Conservation (phyloP, 2,329 filamentous ascomycete species). For the Septoria petroselini region DNA sequence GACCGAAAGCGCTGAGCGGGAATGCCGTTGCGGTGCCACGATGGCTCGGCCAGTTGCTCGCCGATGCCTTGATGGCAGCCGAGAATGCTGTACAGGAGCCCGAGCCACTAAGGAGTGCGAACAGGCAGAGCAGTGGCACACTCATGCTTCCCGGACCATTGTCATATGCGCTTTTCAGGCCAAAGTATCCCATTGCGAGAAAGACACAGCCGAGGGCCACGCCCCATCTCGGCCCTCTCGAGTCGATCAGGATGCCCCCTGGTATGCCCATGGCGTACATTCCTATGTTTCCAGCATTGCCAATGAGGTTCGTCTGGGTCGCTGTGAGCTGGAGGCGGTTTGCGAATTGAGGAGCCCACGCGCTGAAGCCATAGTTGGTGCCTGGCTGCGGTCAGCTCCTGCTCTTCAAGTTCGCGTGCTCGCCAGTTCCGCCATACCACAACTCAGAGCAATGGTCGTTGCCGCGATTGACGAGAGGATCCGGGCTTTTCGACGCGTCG, state of each 20-base stretch:
- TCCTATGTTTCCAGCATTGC: slow-evolving; percentile 76
- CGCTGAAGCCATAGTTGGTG: slow-evolving; percentile 88
- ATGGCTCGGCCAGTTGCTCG: slow-evolving; percentile 86
- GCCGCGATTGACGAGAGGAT: slow-evolving; percentile 81
- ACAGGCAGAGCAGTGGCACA: slow-evolving; percentile 67
- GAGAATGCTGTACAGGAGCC: slow-evolving; percentile 91
- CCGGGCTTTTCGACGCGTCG: slow-evolving; percentile 60
- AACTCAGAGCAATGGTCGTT: slow-evolving; percentile 79
- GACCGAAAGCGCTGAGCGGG: slow-evolving; percentile 84
- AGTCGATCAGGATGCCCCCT: slow-evolving; percentile 81
- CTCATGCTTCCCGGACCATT: slow-evolving; percentile 58
- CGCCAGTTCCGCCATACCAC: slow-evolving; percentile 69
- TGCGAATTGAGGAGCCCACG: slow-evolving; percentile 95
- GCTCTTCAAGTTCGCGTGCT: slow-evolving; percentile 45
- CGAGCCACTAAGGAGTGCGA: slow-evolving; percentile 78
- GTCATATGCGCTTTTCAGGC: slow-evolving; percentile 75
- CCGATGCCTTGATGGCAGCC: slow-evolving; percentile 77
- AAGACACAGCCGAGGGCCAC: slow-evolving; percentile 71
- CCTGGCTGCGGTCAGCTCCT: slow-evolving; percentile 67
- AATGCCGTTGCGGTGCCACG: slow-evolving; percentile 93
- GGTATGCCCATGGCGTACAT: slow-evolving; percentile 93
- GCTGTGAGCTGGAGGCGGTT: slow-evolving; percentile 80
- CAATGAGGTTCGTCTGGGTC: slow-evolving; percentile 88
- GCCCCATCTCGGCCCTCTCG: slow-evolving; percentile 73
- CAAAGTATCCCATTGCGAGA: slow-evolving; percentile 78